A percentile compares a stretch with the other conserved stretches of the same genome.
Evolutionary conservation across 2,329 filamentous ascomycete genomes (phyloP).

Genomic region (Pseudocercospora macadamiae): DNA sequence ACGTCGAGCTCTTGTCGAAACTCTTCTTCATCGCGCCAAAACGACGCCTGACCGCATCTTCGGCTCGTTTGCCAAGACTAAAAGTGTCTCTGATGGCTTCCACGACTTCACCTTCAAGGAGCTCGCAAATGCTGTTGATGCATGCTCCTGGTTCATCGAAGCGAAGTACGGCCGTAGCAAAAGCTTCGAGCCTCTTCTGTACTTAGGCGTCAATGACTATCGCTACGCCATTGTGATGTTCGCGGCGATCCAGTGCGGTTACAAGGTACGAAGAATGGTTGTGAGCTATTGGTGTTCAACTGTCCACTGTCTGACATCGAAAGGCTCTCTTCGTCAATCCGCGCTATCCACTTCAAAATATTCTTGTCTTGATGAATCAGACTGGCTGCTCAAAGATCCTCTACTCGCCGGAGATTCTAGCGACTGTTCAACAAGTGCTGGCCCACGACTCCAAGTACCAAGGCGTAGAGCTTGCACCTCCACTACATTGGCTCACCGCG

Average conservation of each 20-base stretch:
- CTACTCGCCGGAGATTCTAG: neutral
- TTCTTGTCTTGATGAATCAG: neutral
- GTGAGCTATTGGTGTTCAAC: too few relatives aligned
- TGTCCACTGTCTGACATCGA: too few relatives aligned
- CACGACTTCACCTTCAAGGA: constrained; percentile 13
- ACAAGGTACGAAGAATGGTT: too few relatives aligned
- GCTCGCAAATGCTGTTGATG: constrained; percentile 6
- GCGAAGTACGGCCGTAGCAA: neutral
- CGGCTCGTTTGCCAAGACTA: constrained; percentile 9
- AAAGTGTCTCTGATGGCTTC: constrained; percentile 10
- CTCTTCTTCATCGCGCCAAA: neutral
- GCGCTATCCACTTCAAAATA: constrained; percentile 1
- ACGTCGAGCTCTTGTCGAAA: neutral
- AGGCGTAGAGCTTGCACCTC: neutral
- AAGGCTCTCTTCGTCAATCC: constrained; percentile 13
- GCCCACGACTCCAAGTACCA: neutral
- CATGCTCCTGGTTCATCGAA: constrained; percentile 10
- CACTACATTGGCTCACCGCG: neutral
- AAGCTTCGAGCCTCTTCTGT: constrained; percentile 8
- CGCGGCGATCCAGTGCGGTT: constrained; percentile 13
- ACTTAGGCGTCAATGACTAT: constrained; percentile 10
- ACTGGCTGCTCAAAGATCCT: constrained; percentile 5
- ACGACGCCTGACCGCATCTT: neutral
- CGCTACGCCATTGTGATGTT: constrained; percentile 8
- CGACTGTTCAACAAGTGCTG: neutral